Conservation (phyloP, 768 basidiomycete species). For the Collybia nuda region DNA sequence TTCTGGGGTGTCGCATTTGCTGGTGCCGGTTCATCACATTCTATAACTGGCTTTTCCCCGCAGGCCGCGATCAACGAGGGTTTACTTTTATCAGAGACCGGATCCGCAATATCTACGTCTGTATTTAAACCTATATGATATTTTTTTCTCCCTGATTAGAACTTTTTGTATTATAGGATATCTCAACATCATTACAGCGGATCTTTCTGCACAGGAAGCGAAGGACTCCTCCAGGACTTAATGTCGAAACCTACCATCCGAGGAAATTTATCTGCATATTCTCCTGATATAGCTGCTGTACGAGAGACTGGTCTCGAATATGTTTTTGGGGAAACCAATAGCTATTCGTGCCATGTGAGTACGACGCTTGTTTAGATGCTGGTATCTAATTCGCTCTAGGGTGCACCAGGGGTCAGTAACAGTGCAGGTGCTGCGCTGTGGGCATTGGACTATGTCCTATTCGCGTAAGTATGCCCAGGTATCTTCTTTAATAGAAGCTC, state of each 20-base stretch:
- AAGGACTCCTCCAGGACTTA: conserved; percentile 55
- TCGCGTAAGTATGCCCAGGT: conserved; percentile 34
- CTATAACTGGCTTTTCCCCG: conserved; percentile 53
- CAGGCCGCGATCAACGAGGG: conserved; percentile 55
- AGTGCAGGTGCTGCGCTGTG: conserved; percentile 71
- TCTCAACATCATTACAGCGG: conserved; percentile 61
- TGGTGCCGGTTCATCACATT: conserved; percentile 44
- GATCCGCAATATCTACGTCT: conserved; percentile 53
- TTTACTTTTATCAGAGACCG: conserved; percentile 42
- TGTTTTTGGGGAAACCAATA: conserved; percentile 66
- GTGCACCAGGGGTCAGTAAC: conserved; percentile 60
- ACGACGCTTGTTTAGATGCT: background rate
- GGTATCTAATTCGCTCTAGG: conserved; percentile 19
- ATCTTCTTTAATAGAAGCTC: background rate
- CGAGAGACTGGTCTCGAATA: conserved; percentile 48
- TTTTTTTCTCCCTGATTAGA: background rate
- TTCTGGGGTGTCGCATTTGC: conserved; percentile 49
- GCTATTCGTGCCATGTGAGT: conserved; percentile 43
- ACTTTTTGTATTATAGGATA: conserved; percentile 32
- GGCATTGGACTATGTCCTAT: conserved; percentile 65
- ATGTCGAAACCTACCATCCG: conserved; percentile 63
- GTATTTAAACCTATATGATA: conserved; percentile 12
- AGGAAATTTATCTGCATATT: conserved; percentile 52
- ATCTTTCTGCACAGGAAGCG: conserved; percentile 57
- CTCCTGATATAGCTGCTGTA: conserved; percentile 54